Evolutionary conservation across 2,329 filamentous ascomycete genomes (phyloP), one percentile per base, ranked within the genome.

Genomic region (Pestalotiopsis sp.): DNA sequence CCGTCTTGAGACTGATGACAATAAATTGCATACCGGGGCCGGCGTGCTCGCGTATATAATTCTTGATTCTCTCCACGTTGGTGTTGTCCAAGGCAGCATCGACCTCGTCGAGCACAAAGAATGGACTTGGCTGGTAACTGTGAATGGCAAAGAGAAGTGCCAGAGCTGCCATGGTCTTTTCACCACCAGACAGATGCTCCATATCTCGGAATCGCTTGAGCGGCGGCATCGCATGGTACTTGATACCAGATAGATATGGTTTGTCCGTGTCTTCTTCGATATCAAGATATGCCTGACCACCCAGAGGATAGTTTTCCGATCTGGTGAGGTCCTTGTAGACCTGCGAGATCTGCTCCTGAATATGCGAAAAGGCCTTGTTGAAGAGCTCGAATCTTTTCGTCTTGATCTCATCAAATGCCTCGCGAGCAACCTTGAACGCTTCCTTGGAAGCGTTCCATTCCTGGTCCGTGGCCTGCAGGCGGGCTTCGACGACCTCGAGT

Each of bases 1-100:
- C 95, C 0, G 94, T 93, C 87, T 99, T 99, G 79, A 99, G 87
- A 82, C 91, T 94, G 80, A 99, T 99, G 73, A 99, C 96, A 70
- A 99, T 97, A 75, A 99, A 99, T 80, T 99, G 96, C 94, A 98
- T 98, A 14, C 97, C 97, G 1, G 96, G 96, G 0, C 94, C 93
- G 0, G 95, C 93, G 81, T 99, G 95, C 76, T 97, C 94, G 49
- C 92, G 90, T 71, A 99, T 97, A 77, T 99, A 99, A 80, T 96
- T 96, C 72, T 95, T 96, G 80, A 99, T 95, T 79, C 97, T 94
- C 74, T 94, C 92, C 6, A 98, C 96, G 75, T 99, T 99, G 70
- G 95, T 94, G 77, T 98, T 97, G 79, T 99, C 96, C n/a, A 99
- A 88, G 55, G 96, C 97, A 11, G 96, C 97, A 78, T 99, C 96